Evolutionary conservation across 108 stramenopile genomes (phyloP).

Genomic region (Schizochytrium sp.): DNA sequence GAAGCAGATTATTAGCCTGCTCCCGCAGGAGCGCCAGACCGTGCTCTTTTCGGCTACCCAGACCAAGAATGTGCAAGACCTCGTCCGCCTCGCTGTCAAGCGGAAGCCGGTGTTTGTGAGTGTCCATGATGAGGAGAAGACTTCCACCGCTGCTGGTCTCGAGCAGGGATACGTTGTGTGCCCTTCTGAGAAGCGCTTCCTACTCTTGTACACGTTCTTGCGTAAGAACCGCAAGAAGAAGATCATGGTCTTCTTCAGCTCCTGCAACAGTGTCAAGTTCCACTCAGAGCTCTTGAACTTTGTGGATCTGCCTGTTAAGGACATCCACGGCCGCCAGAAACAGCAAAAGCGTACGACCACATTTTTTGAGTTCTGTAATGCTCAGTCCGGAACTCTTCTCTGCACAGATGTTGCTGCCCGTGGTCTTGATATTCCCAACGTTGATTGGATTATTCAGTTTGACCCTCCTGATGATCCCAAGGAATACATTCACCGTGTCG

Average conservation of each 20-base stretch:
- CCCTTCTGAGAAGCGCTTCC: conserved; percentile 94
- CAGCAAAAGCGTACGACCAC: conserved; percentile 98
- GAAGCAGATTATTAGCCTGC: conserved; percentile 90
- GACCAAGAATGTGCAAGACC: conserved; percentile 97
- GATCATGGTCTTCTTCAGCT: conserved; percentile 99
- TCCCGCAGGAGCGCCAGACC: conserved; percentile 96
- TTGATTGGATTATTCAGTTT: conserved; percentile 99
- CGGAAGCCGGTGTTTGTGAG: conserved; percentile 90
- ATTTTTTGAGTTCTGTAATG: conserved; percentile 97
- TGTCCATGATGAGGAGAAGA: conserved; percentile 85
- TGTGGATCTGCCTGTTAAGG: conserved; percentile 96
- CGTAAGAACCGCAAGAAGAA: conserved; percentile 97
- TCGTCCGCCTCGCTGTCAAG: conserved; percentile 91
- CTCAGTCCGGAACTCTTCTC: conserved; percentile 89
- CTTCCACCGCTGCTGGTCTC: conserved; percentile 91
- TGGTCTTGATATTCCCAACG: conserved; percentile 93
- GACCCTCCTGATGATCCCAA: conserved; percentile 99
- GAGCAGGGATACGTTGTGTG: conserved; percentile 99
- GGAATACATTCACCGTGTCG: conserved; percentile 92
- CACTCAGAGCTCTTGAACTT: conserved; percentile 97
- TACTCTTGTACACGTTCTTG: conserved; percentile 96
- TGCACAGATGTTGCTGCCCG: conserved; percentile 99
- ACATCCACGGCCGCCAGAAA: conserved; percentile 98
- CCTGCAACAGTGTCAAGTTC: conserved; percentile 98
- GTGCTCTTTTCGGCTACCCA: conserved; percentile 99